phyloP scores from a whole-genome alignment of 1,284 basidiomycete genomes.

The Sphagnurus paluster region DNA sequence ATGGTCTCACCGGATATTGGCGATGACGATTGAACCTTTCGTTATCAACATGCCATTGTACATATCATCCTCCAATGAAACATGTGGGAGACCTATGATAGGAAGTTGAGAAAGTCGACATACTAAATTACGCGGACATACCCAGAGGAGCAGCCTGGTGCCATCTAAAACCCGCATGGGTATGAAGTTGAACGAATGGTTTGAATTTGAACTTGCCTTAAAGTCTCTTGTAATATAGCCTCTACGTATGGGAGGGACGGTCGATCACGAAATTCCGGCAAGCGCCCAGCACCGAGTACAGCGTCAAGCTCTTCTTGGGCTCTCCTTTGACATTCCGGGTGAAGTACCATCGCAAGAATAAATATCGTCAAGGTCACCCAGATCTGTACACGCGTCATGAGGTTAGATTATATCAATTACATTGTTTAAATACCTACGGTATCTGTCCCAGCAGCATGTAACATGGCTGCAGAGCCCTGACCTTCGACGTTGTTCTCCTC shows the following conservation, averaged over 20 bases:
- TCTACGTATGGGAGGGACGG: conserved; percentile 28
- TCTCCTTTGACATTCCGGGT: conserved; percentile 42
- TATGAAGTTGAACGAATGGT: too few relatives aligned
- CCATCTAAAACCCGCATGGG: conserved; percentile 16
- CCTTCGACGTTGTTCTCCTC: conserved; percentile 6
- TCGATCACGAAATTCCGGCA: conserved; percentile 40
- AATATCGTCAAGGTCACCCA: conserved; percentile 23
- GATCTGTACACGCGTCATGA: not conserved
- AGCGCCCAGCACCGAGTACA: conserved; percentile 37
- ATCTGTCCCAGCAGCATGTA: conserved; percentile 20
- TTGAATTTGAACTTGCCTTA: conserved; percentile 26
- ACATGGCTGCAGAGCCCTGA: conserved; percentile 14
- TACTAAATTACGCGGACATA: not conserved
- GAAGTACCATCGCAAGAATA: conserved; percentile 41
- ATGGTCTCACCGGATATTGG: conserved; percentile 30
- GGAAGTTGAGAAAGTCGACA: not conserved
- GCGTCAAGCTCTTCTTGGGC: conserved; percentile 48
- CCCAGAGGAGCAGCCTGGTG: conserved; percentile 16
- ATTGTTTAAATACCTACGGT: conserved; percentile 12
- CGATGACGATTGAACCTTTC: conserved; percentile 32
- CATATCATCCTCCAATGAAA: conserved; percentile 27
- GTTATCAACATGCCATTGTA: conserved; percentile 36
- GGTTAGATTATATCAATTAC: not conserved
- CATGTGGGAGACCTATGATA: conserved; percentile 25
- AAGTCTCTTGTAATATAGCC: conserved; percentile 32